A percentile compares a stretch with the other conserved stretches of the same genome.
Evolutionary conservation across 75 land plant genomes (phyloP).

Genomic region (Pinus albicaulis): DNA sequence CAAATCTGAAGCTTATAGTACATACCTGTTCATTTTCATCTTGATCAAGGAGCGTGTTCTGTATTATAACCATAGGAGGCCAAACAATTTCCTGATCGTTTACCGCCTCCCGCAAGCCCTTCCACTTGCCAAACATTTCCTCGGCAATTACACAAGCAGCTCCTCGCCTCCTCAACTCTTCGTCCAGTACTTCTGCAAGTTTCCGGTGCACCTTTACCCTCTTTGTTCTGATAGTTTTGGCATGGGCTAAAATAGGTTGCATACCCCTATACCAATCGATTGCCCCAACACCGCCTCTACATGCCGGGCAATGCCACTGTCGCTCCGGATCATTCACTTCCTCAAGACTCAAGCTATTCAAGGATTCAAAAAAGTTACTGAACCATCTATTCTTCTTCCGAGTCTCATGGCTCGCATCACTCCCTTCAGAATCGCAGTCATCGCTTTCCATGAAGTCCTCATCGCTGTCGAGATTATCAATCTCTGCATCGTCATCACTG

Average conservation of each 20-base stretch:
- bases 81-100: slow-evolving; percentile 69
- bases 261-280: slow-evolving; percentile 93
- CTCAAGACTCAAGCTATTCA: slow-evolving; percentile 50
- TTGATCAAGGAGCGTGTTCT: slow-evolving; percentile 59
- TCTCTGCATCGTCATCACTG: slow-evolving; percentile 25
- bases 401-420: slow-evolving; percentile 62
- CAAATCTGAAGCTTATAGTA: too few species aligned
- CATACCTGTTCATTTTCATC: slow-evolving; percentile 76
- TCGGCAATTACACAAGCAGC: slow-evolving; percentile 41
- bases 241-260: slow-evolving; percentile 80
- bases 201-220: slow-evolving; percentile 75
- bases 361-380: slow-evolving; percentile 50
- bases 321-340: slow-evolving; percentile 68
- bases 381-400: slow-evolving; percentile 74
- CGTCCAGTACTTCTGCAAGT: slow-evolving; percentile 70
- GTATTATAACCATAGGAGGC: slow-evolving; percentile 90
- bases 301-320: slow-evolving; percentile 98
- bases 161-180: slow-evolving; percentile 62
- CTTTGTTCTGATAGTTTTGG: slow-evolving; percentile 68
- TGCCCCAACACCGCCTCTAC: slow-evolving; percentile 88
- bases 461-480: slow-evolving; percentile 55
- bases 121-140: slow-evolving; percentile 81
- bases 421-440: slow-evolving; percentile 56
- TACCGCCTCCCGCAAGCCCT: slow-evolving; percentile 39
- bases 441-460: slow-evolving; percentile 64